A percentile compares a stretch with the other conserved stretches of the same genome.
phyloP scores from a whole-genome alignment of 2,329 filamentous ascomycete genomes.

The Lachnellula suecica region DNA sequence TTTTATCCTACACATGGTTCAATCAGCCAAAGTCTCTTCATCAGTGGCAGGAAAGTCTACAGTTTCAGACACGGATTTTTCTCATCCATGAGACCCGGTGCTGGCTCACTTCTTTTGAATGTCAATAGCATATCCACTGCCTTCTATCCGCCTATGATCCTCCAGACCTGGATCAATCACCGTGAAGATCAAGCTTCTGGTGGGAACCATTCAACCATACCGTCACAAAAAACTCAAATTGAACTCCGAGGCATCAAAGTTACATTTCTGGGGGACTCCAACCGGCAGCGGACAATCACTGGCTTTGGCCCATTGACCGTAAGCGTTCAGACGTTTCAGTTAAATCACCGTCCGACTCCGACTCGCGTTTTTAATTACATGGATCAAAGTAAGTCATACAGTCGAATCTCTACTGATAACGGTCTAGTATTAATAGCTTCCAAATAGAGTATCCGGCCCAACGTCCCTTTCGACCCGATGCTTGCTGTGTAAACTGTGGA shows the following conservation, averaged over 20 bases:
- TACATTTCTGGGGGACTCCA: background rate
- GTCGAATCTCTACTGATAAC: background rate
- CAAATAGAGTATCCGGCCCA: no score
- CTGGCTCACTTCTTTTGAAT: conserved; percentile 12
- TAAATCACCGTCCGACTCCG: no score
- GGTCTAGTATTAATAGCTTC: no score
- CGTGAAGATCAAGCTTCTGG: no score
- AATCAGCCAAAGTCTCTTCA: no score
- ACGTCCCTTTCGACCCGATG: background rate
- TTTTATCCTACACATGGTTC: conserved; percentile 5
- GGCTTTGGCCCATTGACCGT: no score
- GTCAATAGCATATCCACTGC: conserved; percentile 13
- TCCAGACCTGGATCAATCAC: conserved; percentile 6
- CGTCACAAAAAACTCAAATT: background rate
- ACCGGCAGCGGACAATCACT: background rate
- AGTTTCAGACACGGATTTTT: conserved; percentile 7
- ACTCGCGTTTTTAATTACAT: no score
- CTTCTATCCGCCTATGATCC: conserved; percentile 8
- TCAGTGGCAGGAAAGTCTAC: background rate
- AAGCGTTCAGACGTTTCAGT: no score
- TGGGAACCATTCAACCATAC: no score
- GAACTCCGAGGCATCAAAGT: background rate
- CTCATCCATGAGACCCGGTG: conserved; percentile 13
- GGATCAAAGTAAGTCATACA: background rate
- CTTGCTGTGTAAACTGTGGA: background rate